Evolutionary conservation across 2,329 filamentous ascomycete genomes (phyloP).

Genomic region (Colletotrichum sublineola): DNA sequence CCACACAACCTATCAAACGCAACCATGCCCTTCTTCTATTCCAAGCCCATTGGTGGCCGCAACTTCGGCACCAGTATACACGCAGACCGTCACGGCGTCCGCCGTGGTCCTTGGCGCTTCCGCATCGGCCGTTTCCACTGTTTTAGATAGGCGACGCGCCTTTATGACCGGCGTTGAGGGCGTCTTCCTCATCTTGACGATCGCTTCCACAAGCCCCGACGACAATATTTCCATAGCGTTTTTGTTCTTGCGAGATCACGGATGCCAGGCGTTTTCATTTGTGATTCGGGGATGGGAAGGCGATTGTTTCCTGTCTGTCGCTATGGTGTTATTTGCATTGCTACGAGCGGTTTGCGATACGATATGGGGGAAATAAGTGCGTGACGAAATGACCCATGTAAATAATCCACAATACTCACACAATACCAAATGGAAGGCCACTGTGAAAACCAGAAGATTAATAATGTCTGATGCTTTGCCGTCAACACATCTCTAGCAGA

Average conservation of each 20-base stretch:
- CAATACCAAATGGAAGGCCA: not conserved
- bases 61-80: conserved; percentile 65
- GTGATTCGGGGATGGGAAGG: conserved; percentile 2
- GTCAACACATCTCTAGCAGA: not conserved
- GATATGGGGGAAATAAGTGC: not conserved
- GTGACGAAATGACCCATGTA: conserved; percentile 15
- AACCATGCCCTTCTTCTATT: conserved; percentile 62
- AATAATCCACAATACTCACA: conserved; percentile 3
- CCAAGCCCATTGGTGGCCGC: conserved; percentile 60
- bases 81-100: conserved; percentile 61
- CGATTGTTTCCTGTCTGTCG: conserved; percentile 28
- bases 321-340: conserved; percentile 13
- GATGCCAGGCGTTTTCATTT: conserved; percentile 25
- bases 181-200: not conserved
- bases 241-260: conserved; percentile 12
- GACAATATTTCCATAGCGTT: not conserved
- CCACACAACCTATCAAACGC: not conserved
- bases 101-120: conserved; percentile 65
- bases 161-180: not conserved
- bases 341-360: not conserved
- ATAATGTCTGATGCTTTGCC: not conserved
- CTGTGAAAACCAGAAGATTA: not conserved
- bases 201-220: not conserved
- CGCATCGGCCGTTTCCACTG: conserved; percentile 65
- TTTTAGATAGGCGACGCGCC: conserved; percentile 53